A percentile compares a stretch with the other conserved stretches of the same genome.
Conservation (phyloP, 1,284 basidiomycete genomes). For the Porodaedalea pini region DNA sequence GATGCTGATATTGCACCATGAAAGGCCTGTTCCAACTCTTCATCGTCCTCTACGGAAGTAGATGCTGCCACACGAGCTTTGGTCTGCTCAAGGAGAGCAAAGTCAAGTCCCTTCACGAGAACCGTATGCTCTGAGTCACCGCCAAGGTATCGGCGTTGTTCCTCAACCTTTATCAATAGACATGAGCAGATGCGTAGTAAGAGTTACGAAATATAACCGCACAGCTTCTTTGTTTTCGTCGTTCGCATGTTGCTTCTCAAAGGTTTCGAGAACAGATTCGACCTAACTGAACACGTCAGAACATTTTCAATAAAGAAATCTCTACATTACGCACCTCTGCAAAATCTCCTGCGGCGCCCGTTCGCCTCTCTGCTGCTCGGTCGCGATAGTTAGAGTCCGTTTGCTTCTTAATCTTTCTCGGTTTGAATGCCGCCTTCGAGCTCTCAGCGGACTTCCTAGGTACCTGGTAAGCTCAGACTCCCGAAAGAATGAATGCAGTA, state of each 20-base stretch:
- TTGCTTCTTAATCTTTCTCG: slow-evolving; percentile 67
- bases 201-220: slow-evolving; percentile 26
- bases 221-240: slow-evolving; percentile 57
- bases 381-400: slow-evolving; percentile 57
- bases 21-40: slow-evolving; percentile 75
- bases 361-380: slow-evolving; percentile 64
- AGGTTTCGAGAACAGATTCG: slow-evolving; percentile 77
- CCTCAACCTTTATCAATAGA: slow-evolving; percentile 54
- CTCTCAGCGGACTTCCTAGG: slow-evolving; percentile 34
- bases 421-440: slow-evolving; percentile 64
- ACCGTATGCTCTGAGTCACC: slow-evolving; percentile 84
- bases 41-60: slow-evolving; percentile 62
- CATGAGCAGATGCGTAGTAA: not conserved
- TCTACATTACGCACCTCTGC: slow-evolving; percentile 48
- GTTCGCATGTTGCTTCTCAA: slow-evolving; percentile 60
- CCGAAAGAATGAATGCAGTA: slow-evolving; percentile 5
- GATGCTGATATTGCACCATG: slow-evolving; percentile 32
- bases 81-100: slow-evolving; percentile 80
- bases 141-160: slow-evolving; percentile 79
- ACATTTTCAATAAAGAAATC: not conserved
- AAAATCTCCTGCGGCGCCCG: slow-evolving; percentile 61
- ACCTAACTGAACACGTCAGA: slow-evolving; percentile 42
- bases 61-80: slow-evolving; percentile 58
- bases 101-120: slow-evolving; percentile 88
- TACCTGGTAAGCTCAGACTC: not conserved